phyloP scores from a whole-genome alignment of 495 filamentous ascomycete species.

The Massariosphaeria phaeospora region DNA sequence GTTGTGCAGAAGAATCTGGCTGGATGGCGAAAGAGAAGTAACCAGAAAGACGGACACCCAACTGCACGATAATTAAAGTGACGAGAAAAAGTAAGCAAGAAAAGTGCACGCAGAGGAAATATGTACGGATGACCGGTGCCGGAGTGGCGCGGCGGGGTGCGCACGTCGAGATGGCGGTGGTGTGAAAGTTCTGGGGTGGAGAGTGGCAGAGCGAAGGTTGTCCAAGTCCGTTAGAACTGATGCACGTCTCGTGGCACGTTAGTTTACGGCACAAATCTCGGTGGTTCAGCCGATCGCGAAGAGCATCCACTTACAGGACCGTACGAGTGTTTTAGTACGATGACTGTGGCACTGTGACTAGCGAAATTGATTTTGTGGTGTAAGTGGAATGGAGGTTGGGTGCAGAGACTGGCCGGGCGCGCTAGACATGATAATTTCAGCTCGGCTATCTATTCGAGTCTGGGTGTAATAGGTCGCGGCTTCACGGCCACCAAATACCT shows the following conservation, averaged over 20 bases:
- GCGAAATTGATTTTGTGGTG: slow-evolving; percentile 19
- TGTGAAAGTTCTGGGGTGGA: slow-evolving; percentile 5
- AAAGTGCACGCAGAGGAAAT: slow-evolving; percentile 3
- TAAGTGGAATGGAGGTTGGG: slow-evolving; percentile 26
- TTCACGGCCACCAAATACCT: neutral
- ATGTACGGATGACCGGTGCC: neutral
- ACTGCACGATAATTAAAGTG: too few relatives aligned
- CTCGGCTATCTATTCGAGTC: slow-evolving; percentile 28
- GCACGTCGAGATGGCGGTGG: neutral
- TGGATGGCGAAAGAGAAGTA: neutral
- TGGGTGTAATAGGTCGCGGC: slow-evolving; percentile 2
- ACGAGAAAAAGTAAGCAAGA: neutral
- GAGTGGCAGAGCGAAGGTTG: slow-evolving; percentile 2
- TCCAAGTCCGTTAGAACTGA: slow-evolving; percentile 12
- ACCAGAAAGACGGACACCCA: neutral
- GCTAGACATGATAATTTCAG: slow-evolving; percentile 22
- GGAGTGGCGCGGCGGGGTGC: neutral
- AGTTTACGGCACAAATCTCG: too few relatives aligned
- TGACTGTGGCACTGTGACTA: too few relatives aligned
- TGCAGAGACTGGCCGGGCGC: slow-evolving; percentile 13
- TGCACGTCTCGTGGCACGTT: slow-evolving; percentile 18
- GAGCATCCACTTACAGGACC: slow-evolving; percentile 6
- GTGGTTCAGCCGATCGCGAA: neutral
- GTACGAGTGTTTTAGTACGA: slow-evolving; percentile 3
- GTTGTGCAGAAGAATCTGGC: neutral